Conservation (phyloP, 2,329 filamentous ascomycete genomes). For the Cladophialophora chaetospira region DNA sequence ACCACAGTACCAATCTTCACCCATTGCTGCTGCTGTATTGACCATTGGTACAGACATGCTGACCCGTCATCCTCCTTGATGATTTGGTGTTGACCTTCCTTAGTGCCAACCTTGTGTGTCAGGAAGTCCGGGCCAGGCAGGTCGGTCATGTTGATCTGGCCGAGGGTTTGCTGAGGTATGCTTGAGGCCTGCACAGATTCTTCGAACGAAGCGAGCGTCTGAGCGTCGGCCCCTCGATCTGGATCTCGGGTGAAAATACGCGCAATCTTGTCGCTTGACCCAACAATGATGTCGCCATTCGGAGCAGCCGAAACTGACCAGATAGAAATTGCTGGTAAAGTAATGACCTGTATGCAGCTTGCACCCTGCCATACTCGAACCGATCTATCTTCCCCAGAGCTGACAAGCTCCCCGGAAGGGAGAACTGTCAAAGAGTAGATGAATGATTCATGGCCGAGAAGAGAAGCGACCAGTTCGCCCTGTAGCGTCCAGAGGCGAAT, state of each 20-base stretch:
- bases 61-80: slow-evolving; percentile 79
- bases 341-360: slow-evolving; percentile 91
- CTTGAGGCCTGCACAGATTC: slow-evolving; percentile 78
- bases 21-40: slow-evolving; percentile 71
- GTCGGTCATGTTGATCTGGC: slow-evolving; percentile 86
- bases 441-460: slow-evolving; percentile 90
- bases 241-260: slow-evolving; percentile 77
- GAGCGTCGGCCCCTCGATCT: slow-evolving; percentile 69
- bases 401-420: slow-evolving; percentile 84
- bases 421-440: slow-evolving; percentile 82
- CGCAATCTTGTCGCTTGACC: slow-evolving; percentile 83
- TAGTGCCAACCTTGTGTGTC: slow-evolving; percentile 78
- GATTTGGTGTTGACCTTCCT: slow-evolving; percentile 94
- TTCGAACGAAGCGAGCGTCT: slow-evolving; percentile 73
- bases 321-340: slow-evolving; percentile 93
- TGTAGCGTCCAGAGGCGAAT: slow-evolving; percentile 84
- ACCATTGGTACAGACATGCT: slow-evolving; percentile 88
- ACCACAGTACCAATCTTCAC: slow-evolving; percentile 92
- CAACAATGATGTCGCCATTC: slow-evolving; percentile 89
- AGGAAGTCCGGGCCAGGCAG: slow-evolving; percentile 87
- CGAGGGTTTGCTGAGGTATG: slow-evolving; percentile 83
- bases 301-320: slow-evolving; percentile 85
- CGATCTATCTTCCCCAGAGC: slow-evolving; percentile 91
- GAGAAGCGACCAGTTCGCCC: slow-evolving; percentile 72
- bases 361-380: slow-evolving; percentile 82